A percentile compares a stretch with the other conserved stretches of the same genome.
Evolutionary conservation across 2,329 filamentous ascomycete genomes (phyloP).

Genomic region (Monilinia fructicola): DNA sequence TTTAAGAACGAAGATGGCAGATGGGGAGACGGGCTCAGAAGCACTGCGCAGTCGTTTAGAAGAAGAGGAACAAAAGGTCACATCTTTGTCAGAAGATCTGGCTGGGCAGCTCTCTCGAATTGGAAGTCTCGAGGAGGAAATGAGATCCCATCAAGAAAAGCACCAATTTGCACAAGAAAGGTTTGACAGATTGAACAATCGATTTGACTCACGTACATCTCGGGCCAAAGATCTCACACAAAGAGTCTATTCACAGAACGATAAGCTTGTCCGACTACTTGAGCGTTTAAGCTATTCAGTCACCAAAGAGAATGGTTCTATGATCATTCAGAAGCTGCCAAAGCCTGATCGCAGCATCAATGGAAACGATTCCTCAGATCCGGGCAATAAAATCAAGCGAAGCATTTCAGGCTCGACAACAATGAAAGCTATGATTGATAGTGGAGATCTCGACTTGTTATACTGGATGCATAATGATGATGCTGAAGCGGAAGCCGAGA

Average conservation of each 20-base stretch:
- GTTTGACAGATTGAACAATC: constrained; percentile 51
- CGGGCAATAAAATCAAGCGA: constrained; percentile 52
- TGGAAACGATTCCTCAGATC: constrained; percentile 58
- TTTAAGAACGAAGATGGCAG: constrained; percentile 70
- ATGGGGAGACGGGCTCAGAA: constrained; percentile 82
- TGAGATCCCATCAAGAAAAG: constrained; percentile 67
- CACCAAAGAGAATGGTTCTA: constrained; percentile 67
- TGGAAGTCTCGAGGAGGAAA: constrained; percentile 73
- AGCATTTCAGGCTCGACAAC: constrained; percentile 52
- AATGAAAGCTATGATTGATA: constrained; percentile 57
- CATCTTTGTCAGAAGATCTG: constrained; percentile 66
- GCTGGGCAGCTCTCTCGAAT: constrained; percentile 74
- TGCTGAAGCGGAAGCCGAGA: constrained; percentile 64
- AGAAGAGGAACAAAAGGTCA: constrained; percentile 72
- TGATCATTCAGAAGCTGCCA: constrained; percentile 72
- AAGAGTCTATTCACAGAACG: constrained; percentile 78
- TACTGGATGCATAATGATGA: constrained; percentile 78
- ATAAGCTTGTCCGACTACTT: constrained; percentile 77
- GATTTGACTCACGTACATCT: constrained; percentile 67
- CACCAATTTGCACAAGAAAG: constrained; percentile 54
- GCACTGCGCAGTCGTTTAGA: constrained; percentile 71
- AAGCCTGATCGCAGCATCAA: constrained; percentile 61
- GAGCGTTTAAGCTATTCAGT: constrained; percentile 86
- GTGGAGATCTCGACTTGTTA: constrained; percentile 68
- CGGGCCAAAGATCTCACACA: constrained; percentile 83